phyloP scores from a whole-genome alignment of 75 land plant genomes.

The Ceratopteris richardii region DNA sequence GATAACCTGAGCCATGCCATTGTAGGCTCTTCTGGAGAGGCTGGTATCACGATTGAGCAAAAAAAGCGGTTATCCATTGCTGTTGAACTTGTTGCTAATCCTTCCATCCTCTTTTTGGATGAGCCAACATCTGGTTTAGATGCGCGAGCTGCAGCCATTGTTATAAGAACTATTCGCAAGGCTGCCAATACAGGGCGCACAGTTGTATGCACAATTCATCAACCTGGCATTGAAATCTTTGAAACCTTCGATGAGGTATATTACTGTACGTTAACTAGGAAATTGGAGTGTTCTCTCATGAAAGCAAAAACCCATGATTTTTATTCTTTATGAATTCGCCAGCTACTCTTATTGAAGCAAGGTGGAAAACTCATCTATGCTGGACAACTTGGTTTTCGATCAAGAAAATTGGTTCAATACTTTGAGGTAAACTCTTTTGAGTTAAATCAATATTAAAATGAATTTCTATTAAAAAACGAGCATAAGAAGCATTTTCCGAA shows the following conservation, averaged over 20 bases:
- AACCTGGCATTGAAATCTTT: conserved; percentile 26
- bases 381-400: too few relatives aligned
- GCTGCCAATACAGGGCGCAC: conserved; percentile 19
- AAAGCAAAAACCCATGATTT: too few relatives aligned
- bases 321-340: too few relatives aligned
- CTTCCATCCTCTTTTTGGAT: conserved; percentile 23
- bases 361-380: too few relatives aligned
- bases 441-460: too few relatives aligned
- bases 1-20: conserved; percentile 13
- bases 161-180: conserved; percentile 16
- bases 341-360: too few relatives aligned
- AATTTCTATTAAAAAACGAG: too few relatives aligned
- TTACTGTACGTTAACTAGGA: too few relatives aligned
- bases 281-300: too few relatives aligned
- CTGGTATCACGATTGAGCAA: conserved; percentile 22
- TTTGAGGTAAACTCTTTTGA: too few relatives aligned
- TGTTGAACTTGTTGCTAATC: conserved; percentile 14
- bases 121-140: conserved; percentile 30
- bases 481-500: too few relatives aligned
- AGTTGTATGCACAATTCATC: conserved; percentile 30
- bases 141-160: conserved; percentile 22
- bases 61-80: conserved; percentile 16
- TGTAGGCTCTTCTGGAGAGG: conserved; percentile 14
- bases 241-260: conserved; percentile 23
- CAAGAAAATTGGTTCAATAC: too few relatives aligned